Base-by-base conservation (phyloP, 345 rosid genomes). In the Lepidium aucheri region DNA sequence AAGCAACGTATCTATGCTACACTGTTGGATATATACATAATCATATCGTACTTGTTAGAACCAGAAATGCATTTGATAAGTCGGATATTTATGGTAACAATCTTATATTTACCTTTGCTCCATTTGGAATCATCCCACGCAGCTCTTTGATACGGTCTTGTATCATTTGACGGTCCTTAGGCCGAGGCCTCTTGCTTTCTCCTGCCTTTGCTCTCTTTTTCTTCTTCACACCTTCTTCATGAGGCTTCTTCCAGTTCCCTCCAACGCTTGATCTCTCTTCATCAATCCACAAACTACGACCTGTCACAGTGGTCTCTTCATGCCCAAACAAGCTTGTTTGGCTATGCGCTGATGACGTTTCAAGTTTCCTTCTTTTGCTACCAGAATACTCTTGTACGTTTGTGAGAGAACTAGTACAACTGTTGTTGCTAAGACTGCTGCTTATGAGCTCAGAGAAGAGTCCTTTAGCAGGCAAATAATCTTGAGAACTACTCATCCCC, bases 141-240 rank as follows among this genome's bases (percentile, higher is more conserved):
- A 94, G 74, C 82, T 94, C 99, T 69, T 83, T 85, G 72, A 90
- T 80, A 14, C 89, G 96, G 49, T 94, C 99, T 80, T 90, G 96
- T 75, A 94, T 88, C 87, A 81, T 85, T 69, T 94, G 97, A 42
- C 97, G 95, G 55, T 94, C 99, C 76, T 88, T 90, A 12, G 99
- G 97, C 84, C 97, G 88, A 17, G 97, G 95, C 44, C 85, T 79
- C 39, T 80, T 78, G 68, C 93, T 84, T 74, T 90, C 96, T 26
- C 97, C 97, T 16, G 93, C 86, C 53, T 83, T 85, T 57, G 92
- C 91, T 71, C 95, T 82, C 73, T 84, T 94, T 80, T 64, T 84
- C 77, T 85, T 86, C 49, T 28, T 28, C 32, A 28, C 63, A 20
- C 80, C 80, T 34, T 80, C 86, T 65, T 88, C 90, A 3, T 74